Base-by-base conservation (phyloP, 305 asterid genomes). In the Fraxinus albicans region DNA sequence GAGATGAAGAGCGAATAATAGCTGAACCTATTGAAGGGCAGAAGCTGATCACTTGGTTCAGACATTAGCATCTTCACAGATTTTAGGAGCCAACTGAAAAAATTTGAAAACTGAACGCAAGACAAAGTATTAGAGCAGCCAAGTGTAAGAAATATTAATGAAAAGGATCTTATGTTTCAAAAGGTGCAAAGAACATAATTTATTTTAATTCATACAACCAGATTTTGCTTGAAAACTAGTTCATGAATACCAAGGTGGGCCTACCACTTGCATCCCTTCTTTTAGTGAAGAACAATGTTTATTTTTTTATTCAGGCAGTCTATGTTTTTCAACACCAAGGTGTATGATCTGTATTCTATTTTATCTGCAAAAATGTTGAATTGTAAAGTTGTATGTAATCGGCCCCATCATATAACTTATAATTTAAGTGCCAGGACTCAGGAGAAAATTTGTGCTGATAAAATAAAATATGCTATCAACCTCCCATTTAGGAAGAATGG, bases 1-100 rank as follows among this genome's bases (percentile, higher is more conserved):
- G 35, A 21, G 84, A 44, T 6, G 34, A 82, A 83, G 81, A 79
- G 70, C 12, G 70, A 78, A 82, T 81, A 80, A 73, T 83, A 81
- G 83, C 80, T 95, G 81, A 87, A 96, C 99, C 99, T 94, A 87
- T 92, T 96, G 88, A 96, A 93, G 76, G 98, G 98, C 83, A 84
- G 88, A 88, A 92, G 95, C 85, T 93, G 97, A 86, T 96, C 98
- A 67, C 95, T 91, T 85, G 97, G 97, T 88, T 96, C 98, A 50
- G 99, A 94, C 97, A 93, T 92, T 80, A 96, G 91, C 77, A 92
- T 91, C 94, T 93, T 94, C 87, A 92, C 95, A 58, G 91, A 92
- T 88, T 93, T 96, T 81, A 91, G 94, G 89, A 96, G 97, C 99
- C 99, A 96, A 90, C 91, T 91, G 97, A 96, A 94, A 89, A 96